Evolutionary conservation across 192 early-diverging fungal species (phyloP).

Genomic region (Coemansia sp.): DNA sequence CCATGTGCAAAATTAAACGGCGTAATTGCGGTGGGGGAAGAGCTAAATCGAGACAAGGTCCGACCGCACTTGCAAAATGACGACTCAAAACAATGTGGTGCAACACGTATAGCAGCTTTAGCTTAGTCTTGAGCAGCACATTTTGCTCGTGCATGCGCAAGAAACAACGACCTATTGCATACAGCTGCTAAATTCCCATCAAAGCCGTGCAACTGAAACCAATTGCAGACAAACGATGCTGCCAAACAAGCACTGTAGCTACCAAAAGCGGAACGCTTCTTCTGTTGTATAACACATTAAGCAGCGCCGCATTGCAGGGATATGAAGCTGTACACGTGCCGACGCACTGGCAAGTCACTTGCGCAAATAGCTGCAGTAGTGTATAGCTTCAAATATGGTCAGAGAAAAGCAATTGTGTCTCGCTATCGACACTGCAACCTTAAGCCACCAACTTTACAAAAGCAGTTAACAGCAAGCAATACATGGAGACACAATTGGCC

Average conservation of each 20-base stretch:
- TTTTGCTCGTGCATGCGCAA: not conserved
- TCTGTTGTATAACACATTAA: not conserved
- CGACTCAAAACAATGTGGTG: not conserved
- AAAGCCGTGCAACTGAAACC: not conserved
- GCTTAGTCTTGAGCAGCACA: not conserved
- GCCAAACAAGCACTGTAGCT: not conserved
- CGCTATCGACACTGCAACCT: constrained; percentile 1
- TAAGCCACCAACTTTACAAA: constrained; percentile 13
- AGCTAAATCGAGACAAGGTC: not conserved
- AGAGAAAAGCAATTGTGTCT: not conserved
- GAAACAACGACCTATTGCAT: not conserved
- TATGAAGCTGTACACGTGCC: constrained; percentile 1
- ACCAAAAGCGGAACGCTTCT: not conserved
- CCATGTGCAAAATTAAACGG: not conserved
- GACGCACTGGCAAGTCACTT: not conserved
- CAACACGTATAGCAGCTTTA: not conserved
- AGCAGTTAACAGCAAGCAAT: not conserved
- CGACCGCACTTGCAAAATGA: not conserved
- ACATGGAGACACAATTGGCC: not conserved
- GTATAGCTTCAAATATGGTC: not conserved
- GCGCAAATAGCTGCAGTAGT: not conserved
- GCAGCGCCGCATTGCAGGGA: constrained; percentile 1
- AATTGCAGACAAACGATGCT: not conserved
- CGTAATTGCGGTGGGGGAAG: not conserved
- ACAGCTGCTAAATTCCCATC: not conserved